phyloP scores from a whole-genome alignment of 108 stramenopile species.

The Discostella pseudostelligera region DNA sequence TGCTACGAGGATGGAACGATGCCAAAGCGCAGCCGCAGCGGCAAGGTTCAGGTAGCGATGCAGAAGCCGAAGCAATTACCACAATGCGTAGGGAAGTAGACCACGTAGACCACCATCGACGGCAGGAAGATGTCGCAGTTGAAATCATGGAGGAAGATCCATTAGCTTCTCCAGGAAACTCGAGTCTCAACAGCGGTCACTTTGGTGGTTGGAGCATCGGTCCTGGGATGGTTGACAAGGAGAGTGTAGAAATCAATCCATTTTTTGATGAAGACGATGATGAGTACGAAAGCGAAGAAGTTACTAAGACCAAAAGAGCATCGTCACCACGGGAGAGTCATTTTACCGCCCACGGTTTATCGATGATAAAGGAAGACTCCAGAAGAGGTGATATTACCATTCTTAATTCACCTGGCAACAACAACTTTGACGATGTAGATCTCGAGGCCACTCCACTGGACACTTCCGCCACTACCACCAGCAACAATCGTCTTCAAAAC shows the following conservation, averaged over 20 bases:
- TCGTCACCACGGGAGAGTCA: slow-evolving; percentile 13
- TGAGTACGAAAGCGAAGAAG: background rate
- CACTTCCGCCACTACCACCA: background rate
- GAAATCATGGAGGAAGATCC: slow-evolving; percentile 59
- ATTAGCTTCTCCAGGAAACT: slow-evolving; percentile 38
- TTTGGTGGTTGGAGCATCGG: slow-evolving; percentile 36
- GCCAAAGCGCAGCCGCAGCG: background rate
- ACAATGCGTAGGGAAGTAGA: slow-evolving; percentile 23
- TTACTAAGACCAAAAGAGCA: background rate
- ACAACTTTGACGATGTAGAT: slow-evolving; percentile 33
- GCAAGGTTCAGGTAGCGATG: background rate
- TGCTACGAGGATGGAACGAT: slow-evolving; percentile 13
- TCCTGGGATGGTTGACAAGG: slow-evolving; percentile 14
- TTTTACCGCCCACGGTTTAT: slow-evolving; percentile 10
- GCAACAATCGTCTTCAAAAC: background rate
- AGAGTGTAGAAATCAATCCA: slow-evolving; percentile 13
- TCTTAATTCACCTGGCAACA: background rate
- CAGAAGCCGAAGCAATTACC: background rate
- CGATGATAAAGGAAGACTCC: slow-evolving; percentile 14
- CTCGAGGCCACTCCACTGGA: slow-evolving; percentile 28
- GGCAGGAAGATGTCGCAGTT: slow-evolving; percentile 20
- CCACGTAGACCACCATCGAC: slow-evolving; percentile 15
- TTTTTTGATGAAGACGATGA: slow-evolving; percentile 27
- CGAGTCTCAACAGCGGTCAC: slow-evolving; percentile 12
- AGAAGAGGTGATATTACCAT: slow-evolving; percentile 1